Evolutionary conservation across 345 rosid genomes (phyloP).

Genomic region (Melastoma malabathricum): DNA sequence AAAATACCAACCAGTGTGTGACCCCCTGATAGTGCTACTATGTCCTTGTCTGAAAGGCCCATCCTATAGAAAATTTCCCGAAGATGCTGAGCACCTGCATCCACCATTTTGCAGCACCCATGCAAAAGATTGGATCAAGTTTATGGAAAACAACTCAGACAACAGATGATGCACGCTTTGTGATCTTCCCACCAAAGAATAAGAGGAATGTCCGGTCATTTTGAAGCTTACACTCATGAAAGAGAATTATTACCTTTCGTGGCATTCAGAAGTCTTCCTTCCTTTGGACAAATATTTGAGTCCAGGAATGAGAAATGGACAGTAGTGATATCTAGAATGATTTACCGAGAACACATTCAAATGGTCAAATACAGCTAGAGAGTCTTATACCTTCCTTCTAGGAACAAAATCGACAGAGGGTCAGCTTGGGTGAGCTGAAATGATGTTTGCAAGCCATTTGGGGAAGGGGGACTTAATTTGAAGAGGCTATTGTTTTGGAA

Average conservation of each 20-base stretch:
- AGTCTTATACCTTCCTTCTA: constrained; percentile 60
- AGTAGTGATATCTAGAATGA: constrained; percentile 5
- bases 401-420: constrained; percentile 73
- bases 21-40: constrained; percentile 59
- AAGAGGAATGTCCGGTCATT: neutral
- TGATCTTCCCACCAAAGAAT: neutral
- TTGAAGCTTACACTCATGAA: neutral
- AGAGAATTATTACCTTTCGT: constrained; percentile 32
- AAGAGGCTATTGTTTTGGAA: too few relatives aligned
- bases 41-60: constrained; percentile 83
- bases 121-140: neutral
- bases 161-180: too few relatives aligned
- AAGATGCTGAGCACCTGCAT: constrained; percentile 54
- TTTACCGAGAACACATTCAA: constrained; percentile 5
- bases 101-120: neutral
- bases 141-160: too few relatives aligned
- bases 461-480: too few relatives aligned
- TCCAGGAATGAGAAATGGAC: constrained; percentile 32
- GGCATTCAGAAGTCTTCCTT: constrained; percentile 94
- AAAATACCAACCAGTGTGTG: constrained; percentile 31
- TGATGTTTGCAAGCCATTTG: too few relatives aligned
- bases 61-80: constrained; percentile 77
- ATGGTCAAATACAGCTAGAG: constrained; percentile 5
- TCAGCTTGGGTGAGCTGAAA: too few relatives aligned
- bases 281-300: constrained; percentile 49